Base-by-base conservation (phyloP, 192 early-diverging fungal genomes). In the Rhizophlyctis rosea region DNA sequence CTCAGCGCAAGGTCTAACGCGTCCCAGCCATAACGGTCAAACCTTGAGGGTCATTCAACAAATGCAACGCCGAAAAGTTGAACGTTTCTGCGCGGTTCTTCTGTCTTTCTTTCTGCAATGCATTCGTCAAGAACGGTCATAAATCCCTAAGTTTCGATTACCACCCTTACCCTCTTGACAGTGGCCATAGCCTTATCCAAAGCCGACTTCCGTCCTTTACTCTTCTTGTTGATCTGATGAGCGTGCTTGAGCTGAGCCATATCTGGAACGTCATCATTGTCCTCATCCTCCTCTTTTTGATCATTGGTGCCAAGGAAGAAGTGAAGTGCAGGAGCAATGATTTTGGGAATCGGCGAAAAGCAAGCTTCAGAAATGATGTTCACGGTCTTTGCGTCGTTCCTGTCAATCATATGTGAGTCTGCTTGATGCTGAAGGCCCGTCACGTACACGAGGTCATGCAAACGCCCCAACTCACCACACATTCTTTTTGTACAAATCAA, bases 331-430 rank as follows among this genome's bases (percentile, higher is more conserved):
- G 93, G 93, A 21, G 93, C 87, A 64, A 90, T 87, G 33, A 99
- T 82, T 72, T 99, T 99, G 71, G 90, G 80, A 7, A 87, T 84
- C 27, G 87, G 86, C 36, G 92, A 96, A 60, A 97, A 95, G 73
- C 93, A 96, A 7, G 96, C 96, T 68, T 96, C 91, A 16, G 91
- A 88, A 73, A 99, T 91, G 18, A 99, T 92, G 74, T 99, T 99
- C 62, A 96, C 94, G 21, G 97, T 98, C 81, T 99, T 99, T 47
- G 90, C 86, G 72, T 98, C 97, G 62, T 95, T 93, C 87, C 82
- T 84, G 35, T n/a, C 13, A 60, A 16, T 16, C 14, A 44, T 2
- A 13, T 44, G 39, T 13, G 18, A 44, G 9, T 18, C 9, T 18
- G 39, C 29, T 44, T 9, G 29, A 54, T n/a, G 4, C 7, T 31